Conservation (phyloP, 2,329 filamentous ascomycete genomes). For the Talaromyces sp. region DNA sequence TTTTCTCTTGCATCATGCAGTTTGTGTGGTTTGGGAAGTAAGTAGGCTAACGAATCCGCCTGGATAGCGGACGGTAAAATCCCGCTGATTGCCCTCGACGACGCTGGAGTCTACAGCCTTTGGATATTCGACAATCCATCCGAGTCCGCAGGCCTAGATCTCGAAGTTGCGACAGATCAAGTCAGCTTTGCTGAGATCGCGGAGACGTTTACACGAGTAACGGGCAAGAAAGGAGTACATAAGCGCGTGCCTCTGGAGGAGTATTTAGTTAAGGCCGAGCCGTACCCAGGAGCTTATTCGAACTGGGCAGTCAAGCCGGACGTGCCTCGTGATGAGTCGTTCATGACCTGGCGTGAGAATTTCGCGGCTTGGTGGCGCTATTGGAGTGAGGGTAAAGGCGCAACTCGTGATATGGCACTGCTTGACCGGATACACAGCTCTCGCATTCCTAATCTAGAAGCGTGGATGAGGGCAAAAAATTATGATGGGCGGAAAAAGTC, state of each 20-base stretch:
- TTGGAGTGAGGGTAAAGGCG: conserved; percentile 10
- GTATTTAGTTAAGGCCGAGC: conserved; percentile 10
- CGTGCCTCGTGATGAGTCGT: conserved; percentile 9
- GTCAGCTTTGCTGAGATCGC: conserved; percentile 11
- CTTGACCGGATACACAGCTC: conserved; percentile 3
- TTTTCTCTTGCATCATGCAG: neutral
- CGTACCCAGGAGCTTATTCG: conserved; percentile 8
- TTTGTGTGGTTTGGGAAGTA: neutral
- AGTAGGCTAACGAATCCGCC: neutral
- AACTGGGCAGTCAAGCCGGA: conserved; percentile 4
- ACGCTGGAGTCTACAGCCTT: conserved; percentile 17
- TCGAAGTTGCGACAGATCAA: conserved; percentile 18
- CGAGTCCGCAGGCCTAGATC: conserved; percentile 15
- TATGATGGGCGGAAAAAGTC: conserved; percentile 7
- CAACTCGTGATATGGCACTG: conserved; percentile 11
- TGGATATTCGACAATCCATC: conserved; percentile 20
- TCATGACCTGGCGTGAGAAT: conserved; percentile 13
- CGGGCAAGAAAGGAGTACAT: conserved; percentile 10
- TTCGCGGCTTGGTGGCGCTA: conserved; percentile 15
- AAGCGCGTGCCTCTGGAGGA: conserved; percentile 2
- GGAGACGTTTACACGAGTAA: conserved; percentile 5
- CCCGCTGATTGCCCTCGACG: conserved; percentile 19
- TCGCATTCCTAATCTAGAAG: conserved; percentile 9
- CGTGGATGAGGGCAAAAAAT: conserved; percentile 9
- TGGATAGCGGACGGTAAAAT: conserved; percentile 12